Conservation (phyloP, 2,329 filamentous ascomycete genomes). For the Beauveria sp. region DNA sequence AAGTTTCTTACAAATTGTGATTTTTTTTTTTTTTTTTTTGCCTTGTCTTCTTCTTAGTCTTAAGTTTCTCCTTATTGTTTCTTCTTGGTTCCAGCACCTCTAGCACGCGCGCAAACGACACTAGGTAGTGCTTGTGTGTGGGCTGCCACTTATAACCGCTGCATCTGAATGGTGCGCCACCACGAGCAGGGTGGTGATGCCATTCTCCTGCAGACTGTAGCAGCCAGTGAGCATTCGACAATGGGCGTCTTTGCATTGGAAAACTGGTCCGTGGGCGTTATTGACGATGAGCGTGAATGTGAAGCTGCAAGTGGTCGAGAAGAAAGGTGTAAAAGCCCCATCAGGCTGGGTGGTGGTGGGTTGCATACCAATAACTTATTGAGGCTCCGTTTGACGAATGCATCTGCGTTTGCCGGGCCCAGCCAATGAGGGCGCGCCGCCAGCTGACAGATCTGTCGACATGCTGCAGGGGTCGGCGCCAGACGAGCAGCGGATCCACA, state of each 20-base stretch:
- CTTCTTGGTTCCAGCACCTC: neutral
- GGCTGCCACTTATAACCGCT: neutral
- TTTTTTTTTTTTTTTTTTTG: neutral
- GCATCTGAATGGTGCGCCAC: neutral
- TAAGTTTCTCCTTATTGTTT: neutral
- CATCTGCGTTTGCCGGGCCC: neutral
- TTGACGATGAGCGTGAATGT: neutral
- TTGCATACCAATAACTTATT: neutral
- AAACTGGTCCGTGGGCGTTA: neutral
- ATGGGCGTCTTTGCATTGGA: neutral
- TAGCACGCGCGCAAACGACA: too few relatives aligned
- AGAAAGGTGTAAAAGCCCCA: too few relatives aligned
- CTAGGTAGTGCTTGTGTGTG: neutral
- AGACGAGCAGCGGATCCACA: neutral
- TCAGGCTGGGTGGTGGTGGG: neutral
- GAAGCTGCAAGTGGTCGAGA: neutral
- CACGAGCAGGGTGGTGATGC: neutral
- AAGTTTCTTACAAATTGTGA: too few relatives aligned
- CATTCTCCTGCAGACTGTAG: neutral
- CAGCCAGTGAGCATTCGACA: neutral
- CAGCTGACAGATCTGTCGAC: slow-evolving; percentile 2
- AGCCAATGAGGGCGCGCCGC: neutral
- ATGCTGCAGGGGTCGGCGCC: neutral
- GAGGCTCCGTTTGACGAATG: neutral
- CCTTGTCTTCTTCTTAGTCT: neutral